Conservation (phyloP, 169 alveolate species). For the Eimeria maxima region DNA sequence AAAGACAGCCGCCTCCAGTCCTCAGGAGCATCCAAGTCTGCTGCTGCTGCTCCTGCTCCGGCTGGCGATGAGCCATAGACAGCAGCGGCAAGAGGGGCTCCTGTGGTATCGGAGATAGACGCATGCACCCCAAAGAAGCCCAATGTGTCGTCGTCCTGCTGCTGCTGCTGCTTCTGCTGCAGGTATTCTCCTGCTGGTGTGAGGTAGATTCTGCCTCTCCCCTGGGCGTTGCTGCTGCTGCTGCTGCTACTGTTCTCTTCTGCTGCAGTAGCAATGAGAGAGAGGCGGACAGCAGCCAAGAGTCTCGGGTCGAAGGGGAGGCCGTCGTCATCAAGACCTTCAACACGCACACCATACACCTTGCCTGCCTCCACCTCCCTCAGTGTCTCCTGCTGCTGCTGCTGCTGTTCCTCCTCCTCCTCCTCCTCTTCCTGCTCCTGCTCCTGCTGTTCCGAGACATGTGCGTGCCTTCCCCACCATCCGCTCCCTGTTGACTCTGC, state of each 20-base stretch:
- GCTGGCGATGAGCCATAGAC: neutral
- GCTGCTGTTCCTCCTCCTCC: too few relatives aligned
- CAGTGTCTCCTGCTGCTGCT: neutral
- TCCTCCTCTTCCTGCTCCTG: too few relatives aligned
- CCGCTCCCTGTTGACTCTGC: too few relatives aligned
- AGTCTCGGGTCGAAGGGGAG: neutral
- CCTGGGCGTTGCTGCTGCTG: conserved; percentile 30
- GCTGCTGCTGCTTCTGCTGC: conserved; percentile 46
- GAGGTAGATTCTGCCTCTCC: conserved; percentile 20
- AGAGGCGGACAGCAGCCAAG: conserved; percentile 33
- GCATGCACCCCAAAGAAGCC: neutral
- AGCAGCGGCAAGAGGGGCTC: conserved; percentile 5
- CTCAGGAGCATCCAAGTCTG: conserved; percentile 24
- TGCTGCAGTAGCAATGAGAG: neutral
- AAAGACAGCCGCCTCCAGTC: conserved; percentile 5
- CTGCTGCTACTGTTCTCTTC: conserved; percentile 31
- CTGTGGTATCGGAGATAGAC: neutral
- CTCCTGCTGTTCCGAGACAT: neutral
- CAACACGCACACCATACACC: conserved; percentile 7
- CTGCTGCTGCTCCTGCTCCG: neutral
- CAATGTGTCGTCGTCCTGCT: neutral
- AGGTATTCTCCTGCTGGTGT: neutral
- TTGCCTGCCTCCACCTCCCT: neutral
- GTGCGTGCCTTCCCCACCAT: neutral
- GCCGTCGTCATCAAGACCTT: neutral